A percentile compares a stretch with the other conserved stretches of the same genome.
phyloP scores from a whole-genome alignment of 768 basidiomycete species.

The Pleurotus salmoneostramineus region DNA sequence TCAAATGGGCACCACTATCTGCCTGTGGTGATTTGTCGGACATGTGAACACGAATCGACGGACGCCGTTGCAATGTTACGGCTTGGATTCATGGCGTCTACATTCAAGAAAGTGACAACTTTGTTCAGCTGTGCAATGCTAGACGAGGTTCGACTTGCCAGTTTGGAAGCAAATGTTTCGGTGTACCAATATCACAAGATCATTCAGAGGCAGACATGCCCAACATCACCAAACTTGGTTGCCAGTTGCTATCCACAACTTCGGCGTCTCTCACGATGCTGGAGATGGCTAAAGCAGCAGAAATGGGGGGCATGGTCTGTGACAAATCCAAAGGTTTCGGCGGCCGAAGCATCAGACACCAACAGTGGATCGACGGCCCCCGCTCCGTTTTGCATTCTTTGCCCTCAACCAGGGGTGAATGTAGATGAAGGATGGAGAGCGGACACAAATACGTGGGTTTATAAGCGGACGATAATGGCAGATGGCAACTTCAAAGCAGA shows the following conservation, averaged over 20 bases:
- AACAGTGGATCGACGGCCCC: no score
- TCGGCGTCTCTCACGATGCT: neutral
- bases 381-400: neutral
- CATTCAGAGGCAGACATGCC: neutral
- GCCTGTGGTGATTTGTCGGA: no score
- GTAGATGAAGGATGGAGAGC: neutral
- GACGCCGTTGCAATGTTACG: neutral
- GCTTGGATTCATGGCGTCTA: neutral
- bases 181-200: neutral
- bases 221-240: neutral
- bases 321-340: neutral
- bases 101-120: neutral
- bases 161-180: neutral
- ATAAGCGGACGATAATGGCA: neutral
- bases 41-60: no score
- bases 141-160: neutral
- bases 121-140: neutral
- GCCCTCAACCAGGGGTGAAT: neutral
- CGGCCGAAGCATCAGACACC: neutral
- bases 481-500: neutral
- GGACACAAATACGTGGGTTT: neutral
- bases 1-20: no score
- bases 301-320: neutral
- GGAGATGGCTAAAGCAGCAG: neutral
- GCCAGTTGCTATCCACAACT: neutral